These are phyloP conservation scores for Garcileccinum viscosum DNA, from an alignment of 1,284 basidiomycete species.

Conservation along the genomic window DNA sequence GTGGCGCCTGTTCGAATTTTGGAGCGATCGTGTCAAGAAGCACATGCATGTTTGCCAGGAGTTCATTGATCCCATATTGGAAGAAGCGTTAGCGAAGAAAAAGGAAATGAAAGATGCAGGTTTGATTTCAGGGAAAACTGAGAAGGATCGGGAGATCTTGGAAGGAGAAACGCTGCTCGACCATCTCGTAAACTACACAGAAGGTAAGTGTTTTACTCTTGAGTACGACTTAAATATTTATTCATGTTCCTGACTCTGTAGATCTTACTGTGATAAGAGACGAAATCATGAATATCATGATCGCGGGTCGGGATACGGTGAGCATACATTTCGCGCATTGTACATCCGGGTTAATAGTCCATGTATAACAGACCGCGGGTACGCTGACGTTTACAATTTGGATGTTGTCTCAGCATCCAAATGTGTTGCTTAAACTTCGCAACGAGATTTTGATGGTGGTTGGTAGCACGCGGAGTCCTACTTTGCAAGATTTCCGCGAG, in stretches of 20 bases:
- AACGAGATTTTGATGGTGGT: conserved; percentile 58
- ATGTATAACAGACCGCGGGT: conserved; percentile 49
- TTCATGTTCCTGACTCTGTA: too few species aligned
- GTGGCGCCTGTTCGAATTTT: conserved; percentile 43
- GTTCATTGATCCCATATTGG: conserved; percentile 45
- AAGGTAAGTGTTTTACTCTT: conserved; percentile 26
- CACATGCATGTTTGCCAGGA: conserved; percentile 40
- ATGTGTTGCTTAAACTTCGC: conserved; percentile 53
- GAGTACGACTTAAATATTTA: too few species aligned
- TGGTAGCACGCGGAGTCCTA: conserved; percentile 50
- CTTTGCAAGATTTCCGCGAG: conserved; percentile 55
- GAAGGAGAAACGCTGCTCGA: conserved; percentile 39
- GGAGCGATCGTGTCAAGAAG: conserved; percentile 36
- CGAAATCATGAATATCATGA: conserved; percentile 55
- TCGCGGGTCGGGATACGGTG: conserved; percentile 58
- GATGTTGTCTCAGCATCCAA: conserved; percentile 58
- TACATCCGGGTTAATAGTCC: too few species aligned
- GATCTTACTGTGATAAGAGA: conserved; percentile 48
- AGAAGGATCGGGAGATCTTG: conserved; percentile 14
- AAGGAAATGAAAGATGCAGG: conserved; percentile 19
- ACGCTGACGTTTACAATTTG: conserved; percentile 61
- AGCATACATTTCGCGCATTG: conserved; percentile 17
- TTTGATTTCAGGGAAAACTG: conserved; percentile 17
- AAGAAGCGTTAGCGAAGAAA: conserved; percentile 39
- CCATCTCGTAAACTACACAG: conserved; percentile 38